Evolutionary conservation across 108 stramenopile species (phyloP), one percentile per base, ranked within the genome.

Genomic region (Craspedostauros australis): DNA sequence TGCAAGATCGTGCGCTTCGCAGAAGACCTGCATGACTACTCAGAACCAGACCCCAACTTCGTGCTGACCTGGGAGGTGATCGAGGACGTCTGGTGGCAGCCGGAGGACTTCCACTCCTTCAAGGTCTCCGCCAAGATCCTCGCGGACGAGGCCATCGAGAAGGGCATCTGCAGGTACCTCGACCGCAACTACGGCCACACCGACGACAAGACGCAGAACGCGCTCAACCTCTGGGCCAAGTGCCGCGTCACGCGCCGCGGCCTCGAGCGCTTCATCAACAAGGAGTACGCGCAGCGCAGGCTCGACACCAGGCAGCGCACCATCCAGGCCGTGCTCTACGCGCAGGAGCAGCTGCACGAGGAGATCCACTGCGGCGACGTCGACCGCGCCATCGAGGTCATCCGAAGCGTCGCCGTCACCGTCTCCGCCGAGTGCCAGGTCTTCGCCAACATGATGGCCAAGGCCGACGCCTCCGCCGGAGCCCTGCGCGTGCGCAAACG

Each of bases 151-250:
- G 56, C 39, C n/a, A 37, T 18, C n/a, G 28, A 29, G 27, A 14
- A 46, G 14, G 56, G 56, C 7, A 14, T 46, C 4, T 28, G 22
- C 8, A 24, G 27, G 11, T 46, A 46, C 20, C 33, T 57, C 21
- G 28, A 49, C 26, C 31, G 21, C 22, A 46, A 33, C 4, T 57
- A 57, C 26, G 56, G 56, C 15, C 36, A 33, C 20, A 57, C 44
- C 9, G 56, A 57, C 34, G 56, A 57, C 12, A 57, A 46, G 24
- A 57, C 39, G 9, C 56, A 57, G 46, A 38, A 46, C 15, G 39
- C 36, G 43, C 44, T 57, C 15, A 57, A 28, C 21, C 6, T 45
- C 14, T 57, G 43, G 43, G 14, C 56, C 5, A 32, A 33, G 6
- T 28, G 11, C 11, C 16, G 19, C 19, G 44, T 46, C 23, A 32